Conservation (phyloP, 2,329 filamentous ascomycete genomes). For the Neonectria sp. region DNA sequence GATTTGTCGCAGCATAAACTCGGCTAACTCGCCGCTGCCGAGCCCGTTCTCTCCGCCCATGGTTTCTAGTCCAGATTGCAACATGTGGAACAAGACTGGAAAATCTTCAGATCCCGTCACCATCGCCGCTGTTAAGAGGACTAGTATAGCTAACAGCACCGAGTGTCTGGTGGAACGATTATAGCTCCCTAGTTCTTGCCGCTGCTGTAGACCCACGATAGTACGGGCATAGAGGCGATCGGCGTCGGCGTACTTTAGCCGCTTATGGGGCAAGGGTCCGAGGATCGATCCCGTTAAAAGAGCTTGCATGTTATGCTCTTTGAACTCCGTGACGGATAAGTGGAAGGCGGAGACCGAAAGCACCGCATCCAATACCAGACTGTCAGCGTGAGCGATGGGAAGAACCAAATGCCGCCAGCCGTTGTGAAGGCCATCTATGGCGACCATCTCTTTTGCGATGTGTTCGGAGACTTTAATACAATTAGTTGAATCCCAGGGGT, state of each 20-base stretch:
- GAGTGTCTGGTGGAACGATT: slow-evolving; percentile 11
- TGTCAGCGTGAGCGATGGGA: slow-evolving; percentile 23
- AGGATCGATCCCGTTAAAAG: background rate
- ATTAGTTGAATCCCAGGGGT: background rate
- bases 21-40: slow-evolving; percentile 19
- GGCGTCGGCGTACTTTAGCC: background rate
- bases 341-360: slow-evolving; percentile 25
- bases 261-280: background rate
- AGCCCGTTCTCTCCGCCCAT: slow-evolving; percentile 36
- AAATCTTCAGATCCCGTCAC: slow-evolving; percentile 37
- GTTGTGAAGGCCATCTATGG: slow-evolving; percentile 32
- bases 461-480: slow-evolving; percentile 18
- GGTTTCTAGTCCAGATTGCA: slow-evolving; percentile 29
- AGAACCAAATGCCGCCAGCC: slow-evolving; percentile 31
- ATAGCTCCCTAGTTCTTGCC: background rate
- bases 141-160: slow-evolving; percentile 33
- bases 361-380: slow-evolving; percentile 26
- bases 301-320: background rate
- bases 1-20: slow-evolving; percentile 29
- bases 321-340: background rate
- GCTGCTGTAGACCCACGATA: slow-evolving; percentile 24
- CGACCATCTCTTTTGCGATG: slow-evolving; percentile 34
- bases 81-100: slow-evolving; percentile 34
- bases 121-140: slow-evolving; percentile 34
- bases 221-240: slow-evolving; percentile 24